phyloP scores from a whole-genome alignment of 805 yeast genomes.

The Deakozyma indianensis region DNA sequence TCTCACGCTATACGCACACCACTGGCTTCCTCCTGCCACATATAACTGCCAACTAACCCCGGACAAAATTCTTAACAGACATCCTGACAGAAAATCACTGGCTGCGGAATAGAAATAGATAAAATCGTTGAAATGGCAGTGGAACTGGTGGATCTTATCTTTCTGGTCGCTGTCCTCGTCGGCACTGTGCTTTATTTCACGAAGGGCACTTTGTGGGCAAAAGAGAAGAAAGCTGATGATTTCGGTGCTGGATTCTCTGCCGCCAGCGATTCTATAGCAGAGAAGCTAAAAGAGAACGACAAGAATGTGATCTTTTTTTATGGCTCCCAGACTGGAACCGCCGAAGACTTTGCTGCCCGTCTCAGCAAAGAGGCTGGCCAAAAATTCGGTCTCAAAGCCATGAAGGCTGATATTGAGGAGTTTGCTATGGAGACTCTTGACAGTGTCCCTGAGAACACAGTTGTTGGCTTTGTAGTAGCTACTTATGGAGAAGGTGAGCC shows the following conservation, averaged over 20 bases:
- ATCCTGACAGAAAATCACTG: too few relatives aligned
- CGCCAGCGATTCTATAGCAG: slow-evolving; percentile 15
- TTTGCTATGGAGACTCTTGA: slow-evolving; percentile 71
- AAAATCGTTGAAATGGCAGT: too few relatives aligned
- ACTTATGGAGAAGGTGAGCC: slow-evolving; percentile 99
- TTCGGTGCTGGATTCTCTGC: slow-evolving; percentile 13
- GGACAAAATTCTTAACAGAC: too few relatives aligned
- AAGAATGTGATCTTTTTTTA: slow-evolving; percentile 71
- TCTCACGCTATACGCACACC: too few relatives aligned
- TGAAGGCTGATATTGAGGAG: slow-evolving; percentile 81
- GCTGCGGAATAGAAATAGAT: too few relatives aligned
- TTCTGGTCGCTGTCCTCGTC: slow-evolving; percentile 48
- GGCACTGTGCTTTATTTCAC: slow-evolving; percentile 55
- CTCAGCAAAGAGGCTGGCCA: slow-evolving; percentile 79
- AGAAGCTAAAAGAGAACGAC: slow-evolving; percentile 34
- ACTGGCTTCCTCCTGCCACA: too few relatives aligned
- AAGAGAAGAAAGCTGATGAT: slow-evolving; percentile 14
- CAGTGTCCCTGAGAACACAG: slow-evolving; percentile 40
- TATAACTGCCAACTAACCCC: too few relatives aligned
- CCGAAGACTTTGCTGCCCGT: slow-evolving; percentile 90
- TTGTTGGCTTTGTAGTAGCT: slow-evolving; percentile 70
- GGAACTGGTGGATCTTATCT: slow-evolving; percentile 59
- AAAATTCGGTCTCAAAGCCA: slow-evolving; percentile 63
- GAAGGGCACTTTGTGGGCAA: slow-evolving; percentile 40
- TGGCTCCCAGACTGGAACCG: slow-evolving; percentile 98